phyloP scores from a whole-genome alignment of 345 rosid species.

The Carallia brachiata region DNA sequence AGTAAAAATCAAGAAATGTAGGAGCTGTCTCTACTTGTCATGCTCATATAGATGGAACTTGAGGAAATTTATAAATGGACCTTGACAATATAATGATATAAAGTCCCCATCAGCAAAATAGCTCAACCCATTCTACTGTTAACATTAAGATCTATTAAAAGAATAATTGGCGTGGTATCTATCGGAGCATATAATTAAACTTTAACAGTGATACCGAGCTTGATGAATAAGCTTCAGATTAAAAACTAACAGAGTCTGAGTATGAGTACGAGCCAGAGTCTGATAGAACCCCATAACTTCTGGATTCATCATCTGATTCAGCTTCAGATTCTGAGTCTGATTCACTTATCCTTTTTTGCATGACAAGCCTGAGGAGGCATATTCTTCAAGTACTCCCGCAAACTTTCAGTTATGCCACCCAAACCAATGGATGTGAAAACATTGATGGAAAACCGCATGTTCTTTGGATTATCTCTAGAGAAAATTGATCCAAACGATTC shows the following conservation, averaged over 20 bases:
- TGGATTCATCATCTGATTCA: conserved; percentile 31
- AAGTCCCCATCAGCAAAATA: no score
- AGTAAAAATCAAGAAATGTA: no score
- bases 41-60: no score
- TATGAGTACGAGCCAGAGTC: conserved; percentile 24
- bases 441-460: conserved; percentile 79
- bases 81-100: no score
- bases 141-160: no score
- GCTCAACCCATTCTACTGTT: no score
- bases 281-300: conserved; percentile 31
- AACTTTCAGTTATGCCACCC: conserved; percentile 89
- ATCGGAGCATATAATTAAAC: no score
- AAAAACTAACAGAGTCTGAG: conserved; percentile 4
- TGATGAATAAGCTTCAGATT: conserved; percentile 9
- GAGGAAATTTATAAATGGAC: no score
- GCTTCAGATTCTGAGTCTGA: conserved; percentile 39
- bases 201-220: conserved; percentile 14
- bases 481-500: conserved; percentile 40
- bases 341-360: conserved; percentile 69
- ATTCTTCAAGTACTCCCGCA: conserved; percentile 85
- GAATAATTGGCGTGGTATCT: no score
- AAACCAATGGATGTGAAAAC: conserved; percentile 94
- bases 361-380: conserved; percentile 76
- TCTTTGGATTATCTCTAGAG: conserved; percentile 87
- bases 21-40: no score